Percentiles rank a stretch among this genome's conserved stretches.
phyloP scores from a whole-genome alignment of 805 yeast genomes.

The Wickerhamomyces tratensis region DNA sequence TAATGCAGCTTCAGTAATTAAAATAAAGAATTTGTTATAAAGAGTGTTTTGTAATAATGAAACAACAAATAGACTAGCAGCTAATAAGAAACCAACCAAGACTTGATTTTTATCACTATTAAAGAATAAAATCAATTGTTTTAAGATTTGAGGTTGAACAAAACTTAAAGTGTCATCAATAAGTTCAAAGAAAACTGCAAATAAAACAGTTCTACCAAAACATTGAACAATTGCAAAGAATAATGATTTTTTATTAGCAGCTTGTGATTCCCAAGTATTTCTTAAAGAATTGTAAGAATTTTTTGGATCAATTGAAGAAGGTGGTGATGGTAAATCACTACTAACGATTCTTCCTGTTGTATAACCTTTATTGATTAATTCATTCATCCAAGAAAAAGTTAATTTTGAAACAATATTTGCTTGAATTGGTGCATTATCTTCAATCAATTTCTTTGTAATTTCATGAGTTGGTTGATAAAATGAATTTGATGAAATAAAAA shows the following conservation, averaged over 20 bases:
- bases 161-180: constrained; percentile 75
- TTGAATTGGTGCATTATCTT: constrained; percentile 34
- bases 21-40: constrained; percentile 59
- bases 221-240: constrained; percentile 53
- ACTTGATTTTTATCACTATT: constrained; percentile 29
- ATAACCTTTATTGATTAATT: constrained; percentile 72
- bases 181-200: constrained; percentile 67
- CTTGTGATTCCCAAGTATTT: constrained; percentile 40
- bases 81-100: constrained; percentile 46
- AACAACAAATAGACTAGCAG: constrained; percentile 51
- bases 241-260: constrained; percentile 34
- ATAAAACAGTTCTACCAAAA: constrained; percentile 61
- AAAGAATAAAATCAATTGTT: constrained; percentile 52
- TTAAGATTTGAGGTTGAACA: constrained; percentile 78
- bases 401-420: constrained; percentile 69
- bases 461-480: constrained; percentile 30
- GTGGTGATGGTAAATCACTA: constrained; percentile 73
- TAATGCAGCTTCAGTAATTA: constrained; percentile 51
- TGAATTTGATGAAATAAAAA: constrained; percentile 23
- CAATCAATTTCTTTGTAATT: constrained; percentile 22
- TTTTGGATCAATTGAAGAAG: constrained; percentile 51
- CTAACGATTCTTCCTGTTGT: constrained; percentile 34
- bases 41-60: constrained; percentile 53
- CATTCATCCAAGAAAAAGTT: constrained; percentile 89
- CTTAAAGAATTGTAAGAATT: constrained; percentile 40